These are phyloP conservation scores for Metschnikowia shivogae DNA, from an alignment of 805 yeast species.

Conservation along the genomic window DNA sequence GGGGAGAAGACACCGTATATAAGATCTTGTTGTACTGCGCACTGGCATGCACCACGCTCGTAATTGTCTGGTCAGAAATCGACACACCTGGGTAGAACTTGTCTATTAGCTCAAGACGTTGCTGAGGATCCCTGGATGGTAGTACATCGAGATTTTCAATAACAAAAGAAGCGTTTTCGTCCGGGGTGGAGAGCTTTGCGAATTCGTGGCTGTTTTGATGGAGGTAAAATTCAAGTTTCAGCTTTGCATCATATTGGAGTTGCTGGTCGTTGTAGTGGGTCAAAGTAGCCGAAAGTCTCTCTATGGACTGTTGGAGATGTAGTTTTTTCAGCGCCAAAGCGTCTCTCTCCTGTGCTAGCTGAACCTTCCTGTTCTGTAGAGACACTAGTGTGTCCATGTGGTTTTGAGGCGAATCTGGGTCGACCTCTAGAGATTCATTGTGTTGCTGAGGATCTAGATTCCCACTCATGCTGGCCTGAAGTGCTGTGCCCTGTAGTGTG, in stretches of 20 bases:
- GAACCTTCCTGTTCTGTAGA: slow-evolving; percentile 13
- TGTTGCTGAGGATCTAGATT: not conserved
- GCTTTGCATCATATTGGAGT: slow-evolving; percentile 13
- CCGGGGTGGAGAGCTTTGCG: slow-evolving; percentile 8
- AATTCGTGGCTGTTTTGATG: slow-evolving; percentile 16
- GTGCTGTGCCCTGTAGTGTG: not conserved
- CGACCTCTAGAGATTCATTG: slow-evolving; percentile 3
- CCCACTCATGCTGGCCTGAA: slow-evolving; percentile 1
- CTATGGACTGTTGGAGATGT: slow-evolving; percentile 10
- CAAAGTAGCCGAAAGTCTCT: slow-evolving; percentile 6
- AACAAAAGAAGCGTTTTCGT: slow-evolving; percentile 14
- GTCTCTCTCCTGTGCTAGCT: slow-evolving; percentile 11
- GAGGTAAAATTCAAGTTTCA: slow-evolving; percentile 15
- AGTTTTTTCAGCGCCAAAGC: slow-evolving; percentile 6
- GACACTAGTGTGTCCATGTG: slow-evolving; percentile 11
- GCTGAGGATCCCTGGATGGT: slow-evolving; percentile 33
- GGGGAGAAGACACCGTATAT: slow-evolving; percentile 4
- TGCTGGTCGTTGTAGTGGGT: slow-evolving; percentile 12
- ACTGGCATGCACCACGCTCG: not conserved
- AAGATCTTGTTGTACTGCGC: not conserved
- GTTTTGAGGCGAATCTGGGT: slow-evolving; percentile 4
- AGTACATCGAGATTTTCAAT: slow-evolving; percentile 28
- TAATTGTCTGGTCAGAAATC: slow-evolving; percentile 7
- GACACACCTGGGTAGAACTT: slow-evolving; percentile 26
- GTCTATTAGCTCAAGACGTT: slow-evolving; percentile 22